These are phyloP conservation scores for Strobilomyces confusus DNA, from an alignment of 768 basidiomycete species.

Conservation along the genomic window DNA sequence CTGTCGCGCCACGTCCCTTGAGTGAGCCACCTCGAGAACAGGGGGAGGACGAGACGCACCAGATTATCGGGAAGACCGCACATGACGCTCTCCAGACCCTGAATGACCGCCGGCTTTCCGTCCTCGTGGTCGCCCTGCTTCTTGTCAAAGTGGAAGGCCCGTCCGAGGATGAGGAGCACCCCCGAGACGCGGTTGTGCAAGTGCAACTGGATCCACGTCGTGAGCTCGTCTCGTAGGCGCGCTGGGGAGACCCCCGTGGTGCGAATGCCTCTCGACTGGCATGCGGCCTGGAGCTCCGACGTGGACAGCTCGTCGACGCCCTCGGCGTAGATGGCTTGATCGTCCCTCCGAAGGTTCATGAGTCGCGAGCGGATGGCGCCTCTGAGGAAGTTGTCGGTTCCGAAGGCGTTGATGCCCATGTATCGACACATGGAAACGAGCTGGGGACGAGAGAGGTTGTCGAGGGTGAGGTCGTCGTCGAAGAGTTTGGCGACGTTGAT, in stretches of 20 bases:
- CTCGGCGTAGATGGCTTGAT: conserved; percentile 87
- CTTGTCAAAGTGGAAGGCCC: conserved; percentile 92
- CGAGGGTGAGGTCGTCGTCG: conserved; percentile 95
- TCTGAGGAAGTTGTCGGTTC: conserved; percentile 96
- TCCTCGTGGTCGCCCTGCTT: conserved; percentile 71
- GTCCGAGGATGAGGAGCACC: conserved; percentile 87
- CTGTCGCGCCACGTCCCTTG: conserved; percentile 36
- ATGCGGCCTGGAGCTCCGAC: conserved; percentile 87
- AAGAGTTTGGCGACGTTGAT: conserved; percentile 95
- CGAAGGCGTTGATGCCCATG: conserved; percentile 98
- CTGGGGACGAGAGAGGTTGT: conserved; percentile 98
- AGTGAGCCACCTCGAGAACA: not conserved
- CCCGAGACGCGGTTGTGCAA: conserved; percentile 89
- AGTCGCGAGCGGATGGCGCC: conserved; percentile 85
- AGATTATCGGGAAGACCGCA: conserved; percentile 91
- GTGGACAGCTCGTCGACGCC: conserved; percentile 90
- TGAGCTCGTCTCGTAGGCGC: conserved; percentile 81
- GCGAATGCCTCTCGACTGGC: conserved; percentile 90
- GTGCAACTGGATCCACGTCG: conserved; percentile 92
- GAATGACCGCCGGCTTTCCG: conserved; percentile 77
- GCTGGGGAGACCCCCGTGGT: conserved; percentile 86
- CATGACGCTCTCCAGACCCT: conserved; percentile 83
- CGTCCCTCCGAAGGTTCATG: conserved; percentile 81
- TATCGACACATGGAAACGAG: conserved; percentile 96
- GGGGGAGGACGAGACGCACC: conserved; percentile 44